Percentiles rank a stretch among this genome's conserved stretches.
Conservation (phyloP, 805 yeast species). For the Vanderwaltozyma tropicalis region DNA sequence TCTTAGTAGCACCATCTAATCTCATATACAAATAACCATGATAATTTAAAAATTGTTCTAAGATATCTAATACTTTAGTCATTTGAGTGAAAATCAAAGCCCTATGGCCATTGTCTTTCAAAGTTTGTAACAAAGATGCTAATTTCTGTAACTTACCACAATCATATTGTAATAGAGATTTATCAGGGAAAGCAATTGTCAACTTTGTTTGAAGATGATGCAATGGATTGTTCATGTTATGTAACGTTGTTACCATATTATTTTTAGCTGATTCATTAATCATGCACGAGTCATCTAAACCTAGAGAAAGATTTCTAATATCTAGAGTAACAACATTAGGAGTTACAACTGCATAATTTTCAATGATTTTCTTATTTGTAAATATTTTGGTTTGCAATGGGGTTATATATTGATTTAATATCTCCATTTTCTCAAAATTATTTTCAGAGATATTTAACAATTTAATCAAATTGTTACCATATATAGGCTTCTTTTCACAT, state of each 20-base stretch:
- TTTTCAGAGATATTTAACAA: constrained; percentile 20
- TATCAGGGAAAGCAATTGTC: constrained; percentile 94
- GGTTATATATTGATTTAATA: constrained; percentile 29
- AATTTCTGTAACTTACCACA: constrained; percentile 92
- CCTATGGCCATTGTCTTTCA: constrained; percentile 82
- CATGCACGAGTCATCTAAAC: constrained; percentile 16
- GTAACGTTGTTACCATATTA: constrained; percentile 5
- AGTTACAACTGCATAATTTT: constrained; percentile 75
- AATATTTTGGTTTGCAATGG: constrained; percentile 34
- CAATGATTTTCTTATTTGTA: constrained; percentile 42
- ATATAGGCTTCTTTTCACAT: constrained; percentile 55
- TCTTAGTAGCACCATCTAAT: constrained; percentile 93
- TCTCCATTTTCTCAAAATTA: constrained; percentile 2
- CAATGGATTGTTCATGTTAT: constrained; percentile 39
- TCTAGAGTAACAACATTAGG: constrained; percentile 78
- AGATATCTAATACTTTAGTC: constrained; percentile 90
- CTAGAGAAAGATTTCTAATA: constrained; percentile 37
- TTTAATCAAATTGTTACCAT: constrained; percentile 48
- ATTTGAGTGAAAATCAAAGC: constrained; percentile 94
- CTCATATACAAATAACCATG: constrained; percentile 93
- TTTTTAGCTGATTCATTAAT: constrained; percentile 24
- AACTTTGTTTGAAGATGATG: constrained; percentile 78
- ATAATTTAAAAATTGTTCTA: constrained; percentile 86
- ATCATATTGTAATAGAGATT: constrained; percentile 81
- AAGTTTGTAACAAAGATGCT: constrained; percentile 61